phyloP scores from a whole-genome alignment of 345 rosid genomes.

The Nasturtium officinale region DNA sequence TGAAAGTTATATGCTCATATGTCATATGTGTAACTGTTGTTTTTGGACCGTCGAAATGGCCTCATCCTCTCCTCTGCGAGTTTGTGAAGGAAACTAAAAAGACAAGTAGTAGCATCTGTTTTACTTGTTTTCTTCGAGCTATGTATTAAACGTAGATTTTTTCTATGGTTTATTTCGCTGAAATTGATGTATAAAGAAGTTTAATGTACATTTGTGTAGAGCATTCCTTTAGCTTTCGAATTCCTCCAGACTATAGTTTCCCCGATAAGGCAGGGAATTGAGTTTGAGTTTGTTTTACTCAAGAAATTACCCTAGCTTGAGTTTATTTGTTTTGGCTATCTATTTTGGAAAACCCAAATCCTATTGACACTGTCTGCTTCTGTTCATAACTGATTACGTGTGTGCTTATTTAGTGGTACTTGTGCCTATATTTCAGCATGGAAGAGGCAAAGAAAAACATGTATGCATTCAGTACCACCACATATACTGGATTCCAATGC shows the following conservation, averaged over 20 bases:
- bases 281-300: background rate
- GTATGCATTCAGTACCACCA: conserved; percentile 94
- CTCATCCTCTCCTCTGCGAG: background rate
- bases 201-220: background rate
- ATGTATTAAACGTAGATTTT: conserved; percentile 1
- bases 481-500: conserved; percentile 94
- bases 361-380: background rate
- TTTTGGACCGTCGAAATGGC: background rate
- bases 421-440: conserved; percentile 55
- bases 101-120: background rate
- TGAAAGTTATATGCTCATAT: background rate
- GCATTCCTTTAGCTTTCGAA: background rate
- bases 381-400: background rate
- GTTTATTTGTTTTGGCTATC: background rate
- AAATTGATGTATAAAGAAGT: background rate
- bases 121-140: conserved; percentile 2
- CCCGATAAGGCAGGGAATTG: background rate
- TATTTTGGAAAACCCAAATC: background rate
- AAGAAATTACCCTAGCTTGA: background rate
- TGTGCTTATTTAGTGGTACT: conserved; percentile 8
- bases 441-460: conserved; percentile 96
- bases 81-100: background rate
- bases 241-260: background rate
- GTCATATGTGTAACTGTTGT: background rate
- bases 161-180: background rate